Conservation (phyloP, 441 rosid species). For the Corymbia citriodora region DNA sequence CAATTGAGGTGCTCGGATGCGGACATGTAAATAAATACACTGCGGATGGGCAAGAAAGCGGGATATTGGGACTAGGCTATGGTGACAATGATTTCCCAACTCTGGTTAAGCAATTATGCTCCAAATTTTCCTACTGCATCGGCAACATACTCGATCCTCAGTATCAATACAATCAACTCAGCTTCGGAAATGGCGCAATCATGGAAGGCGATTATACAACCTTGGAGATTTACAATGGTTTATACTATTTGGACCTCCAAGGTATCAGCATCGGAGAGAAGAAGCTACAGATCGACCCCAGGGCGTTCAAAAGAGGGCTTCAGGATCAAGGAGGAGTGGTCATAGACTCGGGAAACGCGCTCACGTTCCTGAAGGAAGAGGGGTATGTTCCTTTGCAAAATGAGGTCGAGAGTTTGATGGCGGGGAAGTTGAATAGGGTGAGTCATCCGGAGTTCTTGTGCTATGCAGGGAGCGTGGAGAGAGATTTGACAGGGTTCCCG, state of each 20-base stretch:
- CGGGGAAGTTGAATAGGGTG: background rate
- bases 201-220: background rate
- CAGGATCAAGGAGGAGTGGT: background rate
- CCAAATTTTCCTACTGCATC: background rate
- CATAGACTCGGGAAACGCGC: background rate
- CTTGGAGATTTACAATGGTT: background rate
- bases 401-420: background rate
- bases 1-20: background rate
- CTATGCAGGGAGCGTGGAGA: background rate
- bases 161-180: background rate
- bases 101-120: background rate
- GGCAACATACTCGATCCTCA: background rate
- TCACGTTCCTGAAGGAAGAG: background rate
- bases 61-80: background rate
- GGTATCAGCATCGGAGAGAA: background rate
- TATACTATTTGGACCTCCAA: background rate
- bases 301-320: background rate
- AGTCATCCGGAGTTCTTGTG: background rate
- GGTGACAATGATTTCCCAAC: background rate
- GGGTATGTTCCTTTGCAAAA: background rate
- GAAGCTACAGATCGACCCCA: background rate
- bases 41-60: background rate
- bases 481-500: background rate
- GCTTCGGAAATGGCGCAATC: background rate
- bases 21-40: background rate